phyloP scores from a whole-genome alignment of 441 rosid species.

The Cnidoscolus chayamansa region DNA sequence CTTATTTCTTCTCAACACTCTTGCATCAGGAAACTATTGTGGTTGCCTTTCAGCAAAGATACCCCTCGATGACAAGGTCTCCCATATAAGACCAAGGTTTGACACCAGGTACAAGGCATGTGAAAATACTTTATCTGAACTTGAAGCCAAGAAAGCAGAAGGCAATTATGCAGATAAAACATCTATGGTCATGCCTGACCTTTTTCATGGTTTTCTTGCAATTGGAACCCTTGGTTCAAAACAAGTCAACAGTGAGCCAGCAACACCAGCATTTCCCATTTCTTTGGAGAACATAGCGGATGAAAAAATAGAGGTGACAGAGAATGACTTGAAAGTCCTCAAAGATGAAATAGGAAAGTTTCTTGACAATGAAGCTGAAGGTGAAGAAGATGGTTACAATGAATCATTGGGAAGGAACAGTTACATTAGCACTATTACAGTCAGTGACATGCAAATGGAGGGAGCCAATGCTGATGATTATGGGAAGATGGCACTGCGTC shows the following conservation, averaged over 20 bases:
- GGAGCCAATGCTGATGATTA: conserved; percentile 39
- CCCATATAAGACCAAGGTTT: conserved; percentile 37
- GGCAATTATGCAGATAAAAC: conserved; percentile 37
- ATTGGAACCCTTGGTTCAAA: conserved; percentile 86
- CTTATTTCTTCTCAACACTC: conserved; percentile 24
- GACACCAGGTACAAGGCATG: conserved; percentile 37
- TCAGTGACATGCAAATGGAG: conserved; percentile 46
- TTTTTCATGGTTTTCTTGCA: conserved; percentile 76
- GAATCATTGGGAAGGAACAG: conserved; percentile 67
- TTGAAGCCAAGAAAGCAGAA: conserved; percentile 26
- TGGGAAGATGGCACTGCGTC: conserved; percentile 43
- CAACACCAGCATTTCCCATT: conserved; percentile 65
- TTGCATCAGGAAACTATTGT: conserved; percentile 54
- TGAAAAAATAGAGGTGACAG: conserved; percentile 46
- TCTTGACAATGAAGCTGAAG: conserved; percentile 74
- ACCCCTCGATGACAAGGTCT: conserved; percentile 45
- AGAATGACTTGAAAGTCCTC: conserved; percentile 59
- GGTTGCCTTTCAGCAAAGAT: conserved; percentile 52
- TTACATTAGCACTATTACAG: conserved; percentile 54
- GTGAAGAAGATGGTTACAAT: conserved; percentile 52
- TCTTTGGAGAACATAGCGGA: conserved; percentile 41
- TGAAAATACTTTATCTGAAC: conserved; percentile 39
- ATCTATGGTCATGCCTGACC: conserved; percentile 40
- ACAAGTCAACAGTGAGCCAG: conserved; percentile 45
- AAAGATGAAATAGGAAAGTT: conserved; percentile 65